These are phyloP conservation scores for Epicoccum sorghinum DNA, from an alignment of 2,329 filamentous ascomycete genomes.

Conservation along the genomic window DNA sequence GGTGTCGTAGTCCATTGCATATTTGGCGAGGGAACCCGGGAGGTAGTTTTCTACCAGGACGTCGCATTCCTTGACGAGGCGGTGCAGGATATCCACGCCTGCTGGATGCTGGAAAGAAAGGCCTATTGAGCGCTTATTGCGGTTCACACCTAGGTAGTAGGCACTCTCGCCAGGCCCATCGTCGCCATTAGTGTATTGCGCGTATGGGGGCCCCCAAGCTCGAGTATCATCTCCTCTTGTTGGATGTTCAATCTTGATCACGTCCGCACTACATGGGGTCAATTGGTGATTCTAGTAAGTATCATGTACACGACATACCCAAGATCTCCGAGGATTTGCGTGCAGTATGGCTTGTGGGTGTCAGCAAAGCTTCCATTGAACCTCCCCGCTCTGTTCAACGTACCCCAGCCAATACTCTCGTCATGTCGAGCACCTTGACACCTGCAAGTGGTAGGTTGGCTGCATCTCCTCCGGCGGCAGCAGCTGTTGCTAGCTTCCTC, in stretches of 20 bases:
- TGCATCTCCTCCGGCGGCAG: constrained; percentile 44
- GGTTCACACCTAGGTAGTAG: constrained; percentile 93
- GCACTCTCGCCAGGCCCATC: constrained; percentile 85
- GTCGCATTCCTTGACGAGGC: constrained; percentile 82
- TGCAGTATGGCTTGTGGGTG: constrained; percentile 81
- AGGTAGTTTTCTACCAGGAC: constrained; percentile 97
- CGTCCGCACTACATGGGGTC: constrained; percentile 71
- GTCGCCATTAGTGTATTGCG: constrained; percentile 68
- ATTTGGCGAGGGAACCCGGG: constrained; percentile 87
- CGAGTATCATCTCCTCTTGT: constrained; percentile 78
- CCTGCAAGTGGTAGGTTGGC: constrained; percentile 76
- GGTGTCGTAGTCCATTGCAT: constrained; percentile 85
- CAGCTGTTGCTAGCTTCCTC: constrained; percentile 52
- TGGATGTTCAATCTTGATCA: constrained; percentile 97
- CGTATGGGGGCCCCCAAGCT: constrained; percentile 96
- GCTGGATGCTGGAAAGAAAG: constrained; percentile 86
- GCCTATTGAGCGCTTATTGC: constrained; percentile 94
- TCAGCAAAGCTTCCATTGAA: constrained; percentile 22
- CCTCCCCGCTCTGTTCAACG: constrained; percentile 43
- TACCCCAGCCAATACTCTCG: constrained; percentile 91
- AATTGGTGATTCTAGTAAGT: constrained; percentile 36
- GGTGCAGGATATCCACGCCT: constrained; percentile 86
- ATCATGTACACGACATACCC: constrained; percentile 67
- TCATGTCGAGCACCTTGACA: constrained; percentile 93
- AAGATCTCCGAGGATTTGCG: constrained; percentile 93